Conservation (phyloP, 1,284 basidiomycete genomes). For the Puccinia coronata region DNA sequence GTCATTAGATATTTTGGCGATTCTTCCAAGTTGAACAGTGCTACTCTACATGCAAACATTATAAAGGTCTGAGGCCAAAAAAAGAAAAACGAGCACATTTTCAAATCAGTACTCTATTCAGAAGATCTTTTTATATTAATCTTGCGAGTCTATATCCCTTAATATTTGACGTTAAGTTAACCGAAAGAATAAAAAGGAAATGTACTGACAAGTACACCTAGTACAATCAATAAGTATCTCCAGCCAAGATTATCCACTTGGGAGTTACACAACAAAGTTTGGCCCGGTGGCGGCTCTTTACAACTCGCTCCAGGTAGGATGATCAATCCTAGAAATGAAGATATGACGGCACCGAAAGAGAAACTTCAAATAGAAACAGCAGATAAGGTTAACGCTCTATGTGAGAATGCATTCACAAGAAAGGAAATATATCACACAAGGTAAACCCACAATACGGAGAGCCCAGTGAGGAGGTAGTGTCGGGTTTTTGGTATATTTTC, state of each 20-base stretch:
- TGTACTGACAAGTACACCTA: slow-evolving; percentile 63
- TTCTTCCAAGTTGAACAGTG: slow-evolving; percentile 87
- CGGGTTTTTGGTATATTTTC: slow-evolving; percentile 91
- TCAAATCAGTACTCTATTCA: slow-evolving; percentile 62
- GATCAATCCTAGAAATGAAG: slow-evolving; percentile 74
- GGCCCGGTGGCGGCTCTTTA: slow-evolving; percentile 57
- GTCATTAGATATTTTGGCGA: slow-evolving; percentile 87
- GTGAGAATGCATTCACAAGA: slow-evolving; percentile 14
- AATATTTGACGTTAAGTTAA: neutral
- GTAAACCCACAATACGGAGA: slow-evolving; percentile 75
- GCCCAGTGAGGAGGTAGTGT: slow-evolving; percentile 86
- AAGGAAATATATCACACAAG: slow-evolving; percentile 18
- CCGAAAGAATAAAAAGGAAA: neutral
- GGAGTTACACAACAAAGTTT: slow-evolving; percentile 66
- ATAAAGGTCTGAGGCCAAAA: slow-evolving; percentile 68
- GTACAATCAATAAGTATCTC: slow-evolving; percentile 74
- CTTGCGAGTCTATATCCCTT: neutral
- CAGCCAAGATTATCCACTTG: slow-evolving; percentile 75
- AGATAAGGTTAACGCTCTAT: slow-evolving; percentile 26
- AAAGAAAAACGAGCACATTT: slow-evolving; percentile 57
- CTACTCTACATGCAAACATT: slow-evolving; percentile 82
- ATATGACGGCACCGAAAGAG: slow-evolving; percentile 81
- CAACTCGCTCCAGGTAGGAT: slow-evolving; percentile 79
- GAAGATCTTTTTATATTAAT: neutral
- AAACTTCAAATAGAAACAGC: slow-evolving; percentile 62